phyloP scores from a whole-genome alignment of 768 basidiomycete species.

The Calocybe indica region DNA sequence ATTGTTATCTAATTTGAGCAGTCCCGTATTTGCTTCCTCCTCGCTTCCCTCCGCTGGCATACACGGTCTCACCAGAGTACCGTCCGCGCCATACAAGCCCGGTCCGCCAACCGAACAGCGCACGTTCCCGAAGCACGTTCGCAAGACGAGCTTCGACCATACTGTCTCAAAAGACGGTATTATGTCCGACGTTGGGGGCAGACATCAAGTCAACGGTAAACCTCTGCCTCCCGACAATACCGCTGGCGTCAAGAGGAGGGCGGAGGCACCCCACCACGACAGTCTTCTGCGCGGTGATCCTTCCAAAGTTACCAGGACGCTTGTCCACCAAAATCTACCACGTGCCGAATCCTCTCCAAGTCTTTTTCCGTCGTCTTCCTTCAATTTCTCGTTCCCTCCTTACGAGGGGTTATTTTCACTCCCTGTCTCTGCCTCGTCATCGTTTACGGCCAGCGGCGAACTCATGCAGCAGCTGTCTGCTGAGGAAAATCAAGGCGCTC shows the following conservation, averaged over 20 bases:
- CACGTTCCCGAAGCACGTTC: slow-evolving; percentile 76
- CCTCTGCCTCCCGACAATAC: slow-evolving; percentile 60
- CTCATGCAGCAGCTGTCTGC: not conserved
- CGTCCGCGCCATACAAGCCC: slow-evolving; percentile 32
- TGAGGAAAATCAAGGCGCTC: slow-evolving; percentile 4
- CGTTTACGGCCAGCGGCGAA: slow-evolving; percentile 2
- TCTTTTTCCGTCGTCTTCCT: slow-evolving; percentile 56
- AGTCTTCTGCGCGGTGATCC: slow-evolving; percentile 78
- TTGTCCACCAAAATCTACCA: slow-evolving; percentile 24
- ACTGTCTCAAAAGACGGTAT: slow-evolving; percentile 71
- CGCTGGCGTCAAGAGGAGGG: slow-evolving; percentile 71
- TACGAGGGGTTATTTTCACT: slow-evolving; percentile 61
- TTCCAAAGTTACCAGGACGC: slow-evolving; percentile 40
- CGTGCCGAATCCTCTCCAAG: slow-evolving; percentile 34
- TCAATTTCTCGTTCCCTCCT: slow-evolving; percentile 69
- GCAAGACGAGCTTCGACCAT: slow-evolving; percentile 95
- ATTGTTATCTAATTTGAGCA: slow-evolving; percentile 33
- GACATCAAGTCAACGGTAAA: slow-evolving; percentile 80
- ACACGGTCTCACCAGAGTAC: slow-evolving; percentile 46
- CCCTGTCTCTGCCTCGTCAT: slow-evolving; percentile 23
- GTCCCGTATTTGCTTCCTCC: slow-evolving; percentile 55
- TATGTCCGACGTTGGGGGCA: slow-evolving; percentile 50
- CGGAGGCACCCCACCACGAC: slow-evolving; percentile 76
- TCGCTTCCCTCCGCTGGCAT: slow-evolving; percentile 71
- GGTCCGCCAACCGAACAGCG: slow-evolving; percentile 32